Evolutionary conservation across 345 rosid species (phyloP).

Genomic region (Sonneratia alba): DNA sequence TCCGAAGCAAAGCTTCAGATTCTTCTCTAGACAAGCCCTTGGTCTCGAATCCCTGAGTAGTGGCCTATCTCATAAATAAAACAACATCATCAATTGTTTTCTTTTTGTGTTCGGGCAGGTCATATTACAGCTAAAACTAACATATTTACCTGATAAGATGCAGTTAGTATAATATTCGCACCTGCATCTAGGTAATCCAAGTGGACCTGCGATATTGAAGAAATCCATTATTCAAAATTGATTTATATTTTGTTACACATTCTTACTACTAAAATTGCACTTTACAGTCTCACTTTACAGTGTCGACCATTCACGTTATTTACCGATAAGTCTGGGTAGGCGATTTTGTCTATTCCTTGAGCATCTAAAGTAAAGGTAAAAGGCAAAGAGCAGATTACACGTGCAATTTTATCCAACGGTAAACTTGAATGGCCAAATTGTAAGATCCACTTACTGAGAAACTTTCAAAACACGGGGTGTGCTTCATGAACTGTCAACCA

Average conservation of each 20-base stretch:
- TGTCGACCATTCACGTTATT: background rate
- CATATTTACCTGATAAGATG: slow-evolving; percentile 67
- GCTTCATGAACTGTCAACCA: background rate
- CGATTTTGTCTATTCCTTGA: background rate
- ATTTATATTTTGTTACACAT: background rate
- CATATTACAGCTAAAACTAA: background rate
- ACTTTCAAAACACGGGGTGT: background rate
- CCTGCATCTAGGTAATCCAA: slow-evolving; percentile 87
- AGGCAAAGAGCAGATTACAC: background rate
- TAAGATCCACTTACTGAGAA: background rate
- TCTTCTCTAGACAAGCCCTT: slow-evolving; percentile 60
- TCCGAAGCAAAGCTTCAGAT: slow-evolving; percentile 52
- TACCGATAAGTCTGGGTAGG: background rate
- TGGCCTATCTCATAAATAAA: slow-evolving; percentile 35
- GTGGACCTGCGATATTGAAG: slow-evolving; percentile 47
- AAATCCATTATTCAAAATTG: background rate
- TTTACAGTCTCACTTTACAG: background rate
- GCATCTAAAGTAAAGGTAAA: background rate
- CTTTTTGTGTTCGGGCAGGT: background rate
- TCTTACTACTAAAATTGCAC: background rate
- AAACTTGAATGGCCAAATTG: background rate
- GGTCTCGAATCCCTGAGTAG: slow-evolving; percentile 80
- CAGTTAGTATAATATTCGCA: slow-evolving; percentile 64
- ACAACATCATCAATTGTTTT: background rate
- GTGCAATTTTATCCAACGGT: background rate